Evolutionary conservation across 768 basidiomycete species (phyloP).

Genomic region (Auricularia auricula-judae): DNA sequence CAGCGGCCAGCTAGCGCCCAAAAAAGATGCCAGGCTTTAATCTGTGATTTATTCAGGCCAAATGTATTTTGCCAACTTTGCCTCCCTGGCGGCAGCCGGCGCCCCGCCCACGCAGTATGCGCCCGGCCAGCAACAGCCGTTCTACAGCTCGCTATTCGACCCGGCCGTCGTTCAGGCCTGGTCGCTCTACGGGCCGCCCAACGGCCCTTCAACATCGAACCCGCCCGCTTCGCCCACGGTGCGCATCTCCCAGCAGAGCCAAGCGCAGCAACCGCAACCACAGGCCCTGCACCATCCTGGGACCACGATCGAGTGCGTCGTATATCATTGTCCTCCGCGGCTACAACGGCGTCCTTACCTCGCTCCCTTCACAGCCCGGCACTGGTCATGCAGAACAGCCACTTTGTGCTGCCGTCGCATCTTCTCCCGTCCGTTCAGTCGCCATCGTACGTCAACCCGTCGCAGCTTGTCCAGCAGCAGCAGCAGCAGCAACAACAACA

Average conservation of each 20-base stretch:
- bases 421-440: slow-evolving; percentile 4
- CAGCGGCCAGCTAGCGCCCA: neutral
- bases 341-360: neutral
- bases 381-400: slow-evolving; percentile 55
- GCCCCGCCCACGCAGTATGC: neutral
- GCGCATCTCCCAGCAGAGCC: neutral
- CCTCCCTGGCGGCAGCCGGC: neutral
- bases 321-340: slow-evolving; percentile 1
- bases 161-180: neutral
- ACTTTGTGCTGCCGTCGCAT: slow-evolving; percentile 52
- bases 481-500: slow-evolving; percentile 17
- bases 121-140: neutral
- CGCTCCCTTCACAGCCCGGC: slow-evolving; percentile 34
- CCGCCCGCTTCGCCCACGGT: neutral
- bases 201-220: neutral
- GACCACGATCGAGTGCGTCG: slow-evolving; percentile 63
- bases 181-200: neutral
- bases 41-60: neutral
- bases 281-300: slow-evolving; percentile 10
- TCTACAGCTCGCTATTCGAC: neutral
- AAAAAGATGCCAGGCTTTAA: neutral
- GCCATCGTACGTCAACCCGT: slow-evolving; percentile 30
- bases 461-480: slow-evolving; percentile 19
- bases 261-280: neutral
- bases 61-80: neutral